Conservation (phyloP, 2,329 filamentous ascomycete genomes). For the Cephalotrichum gorgonifer region DNA sequence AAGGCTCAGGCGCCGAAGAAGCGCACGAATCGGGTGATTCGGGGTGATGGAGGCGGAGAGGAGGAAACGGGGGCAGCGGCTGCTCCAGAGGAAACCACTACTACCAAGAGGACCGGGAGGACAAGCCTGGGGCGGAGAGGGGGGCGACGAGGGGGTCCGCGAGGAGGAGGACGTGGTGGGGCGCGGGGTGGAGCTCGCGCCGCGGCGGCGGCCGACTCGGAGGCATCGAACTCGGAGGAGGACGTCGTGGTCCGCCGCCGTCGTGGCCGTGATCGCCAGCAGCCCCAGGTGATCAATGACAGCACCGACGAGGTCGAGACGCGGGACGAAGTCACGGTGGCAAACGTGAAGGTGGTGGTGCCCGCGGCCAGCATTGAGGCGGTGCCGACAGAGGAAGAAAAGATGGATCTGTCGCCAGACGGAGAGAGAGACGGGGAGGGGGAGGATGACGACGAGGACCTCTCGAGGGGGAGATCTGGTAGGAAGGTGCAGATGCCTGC, state of each 20-base stretch:
- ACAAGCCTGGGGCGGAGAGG: not conserved
- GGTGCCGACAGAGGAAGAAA: not conserved
- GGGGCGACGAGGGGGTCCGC: not conserved
- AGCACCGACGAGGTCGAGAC: not conserved
- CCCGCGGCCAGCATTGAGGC: not conserved
- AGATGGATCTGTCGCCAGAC: not conserved
- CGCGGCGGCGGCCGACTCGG: not conserved
- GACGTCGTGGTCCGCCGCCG: slow-evolving; percentile 30
- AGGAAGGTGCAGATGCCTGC: slow-evolving; percentile 1
- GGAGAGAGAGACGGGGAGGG: not conserved
- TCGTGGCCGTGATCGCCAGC: slow-evolving; percentile 11
- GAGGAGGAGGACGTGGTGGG: not conserved
- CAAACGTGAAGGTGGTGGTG: no score
- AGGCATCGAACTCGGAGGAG: slow-evolving; percentile 8
- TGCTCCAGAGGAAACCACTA: no score
- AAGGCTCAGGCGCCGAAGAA: not conserved
- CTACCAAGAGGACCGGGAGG: not conserved
- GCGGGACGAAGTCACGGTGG: not conserved
- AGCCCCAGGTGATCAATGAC: slow-evolving; percentile 9
- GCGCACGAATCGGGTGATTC: no score
- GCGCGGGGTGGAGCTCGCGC: not conserved
- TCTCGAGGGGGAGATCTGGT: not conserved
- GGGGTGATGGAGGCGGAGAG: no score
- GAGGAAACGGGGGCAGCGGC: not conserved
- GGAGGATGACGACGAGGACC: not conserved